These are phyloP conservation scores for Acer negundo DNA, from an alignment of 345 rosid species.

Conservation along the genomic window DNA sequence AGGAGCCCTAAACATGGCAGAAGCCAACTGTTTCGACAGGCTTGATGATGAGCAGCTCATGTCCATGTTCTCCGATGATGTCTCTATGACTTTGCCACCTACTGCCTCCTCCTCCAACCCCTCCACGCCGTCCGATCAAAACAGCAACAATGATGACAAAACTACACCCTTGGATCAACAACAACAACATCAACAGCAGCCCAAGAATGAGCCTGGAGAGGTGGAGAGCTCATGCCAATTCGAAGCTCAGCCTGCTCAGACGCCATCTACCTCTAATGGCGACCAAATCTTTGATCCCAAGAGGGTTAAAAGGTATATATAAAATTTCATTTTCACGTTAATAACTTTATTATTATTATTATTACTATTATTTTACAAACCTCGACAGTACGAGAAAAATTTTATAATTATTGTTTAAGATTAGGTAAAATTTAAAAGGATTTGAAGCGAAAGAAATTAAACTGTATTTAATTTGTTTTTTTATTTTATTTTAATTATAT, in stretches of 20 bases:
- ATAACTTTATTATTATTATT: too few species aligned
- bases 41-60: slow-evolving; percentile 67
- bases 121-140: slow-evolving; percentile 71
- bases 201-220: slow-evolving; percentile 45
- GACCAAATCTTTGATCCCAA: slow-evolving; percentile 52
- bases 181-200: slow-evolving; percentile 18
- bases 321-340: background rate
- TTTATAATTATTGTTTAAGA: too few species aligned
- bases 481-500: background rate
- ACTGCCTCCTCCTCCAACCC: slow-evolving; percentile 40
- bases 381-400: background rate
- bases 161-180: slow-evolving; percentile 26
- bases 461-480: background rate
- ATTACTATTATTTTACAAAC: background rate
- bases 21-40: slow-evolving; percentile 39
- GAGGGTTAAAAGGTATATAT: slow-evolving; percentile 58
- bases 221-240: slow-evolving; percentile 43
- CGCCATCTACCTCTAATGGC: slow-evolving; percentile 25
- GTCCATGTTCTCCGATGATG: slow-evolving; percentile 71
- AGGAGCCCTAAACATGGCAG: slow-evolving; percentile 7
- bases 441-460: background rate
- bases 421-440: background rate
- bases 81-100: slow-evolving; percentile 33
- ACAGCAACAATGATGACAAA: slow-evolving; percentile 60
- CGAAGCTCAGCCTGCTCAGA: slow-evolving; percentile 22